Evolutionary conservation across 352 stramenopile genomes (phyloP).

Genomic region (Globisporangium sylvaticum): DNA sequence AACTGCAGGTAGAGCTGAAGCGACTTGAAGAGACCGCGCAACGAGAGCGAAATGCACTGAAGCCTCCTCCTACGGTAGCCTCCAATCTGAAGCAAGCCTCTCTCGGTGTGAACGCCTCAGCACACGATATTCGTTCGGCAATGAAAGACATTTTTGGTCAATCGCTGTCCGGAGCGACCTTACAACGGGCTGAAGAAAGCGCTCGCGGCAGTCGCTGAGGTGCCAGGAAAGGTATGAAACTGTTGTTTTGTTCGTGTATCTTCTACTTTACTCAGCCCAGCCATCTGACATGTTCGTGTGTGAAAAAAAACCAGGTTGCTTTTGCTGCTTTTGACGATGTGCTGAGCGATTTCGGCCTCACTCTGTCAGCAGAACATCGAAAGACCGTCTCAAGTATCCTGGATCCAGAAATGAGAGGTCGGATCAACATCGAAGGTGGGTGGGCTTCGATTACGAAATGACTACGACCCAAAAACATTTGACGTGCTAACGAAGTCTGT

Average conservation of each 20-base stretch:
- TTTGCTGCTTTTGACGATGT: slow-evolving; percentile 71
- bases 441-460: neutral
- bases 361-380: slow-evolving; percentile 34
- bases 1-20: slow-evolving; percentile 27
- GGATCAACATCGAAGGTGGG: slow-evolving; percentile 70
- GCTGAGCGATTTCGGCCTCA: slow-evolving; percentile 60
- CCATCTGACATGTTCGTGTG: too few relatives aligned
- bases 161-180: slow-evolving; percentile 50
- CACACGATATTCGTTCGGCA: slow-evolving; percentile 54
- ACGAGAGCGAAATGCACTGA: slow-evolving; percentile 6
- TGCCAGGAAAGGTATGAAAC: slow-evolving; percentile 55
- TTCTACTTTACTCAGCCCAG: neutral
- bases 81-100: slow-evolving; percentile 52
- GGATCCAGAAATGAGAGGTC: slow-evolving; percentile 46
- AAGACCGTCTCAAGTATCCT: slow-evolving; percentile 43
- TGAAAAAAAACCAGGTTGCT: slow-evolving; percentile 32
- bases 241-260: too few relatives aligned
- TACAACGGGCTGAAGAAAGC: slow-evolving; percentile 84
- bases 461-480: neutral
- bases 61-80: slow-evolving; percentile 9
- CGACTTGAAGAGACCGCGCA: slow-evolving; percentile 24
- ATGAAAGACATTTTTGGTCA: slow-evolving; percentile 64
- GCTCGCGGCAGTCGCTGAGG: slow-evolving; percentile 57
- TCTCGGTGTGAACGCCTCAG: slow-evolving; percentile 41
- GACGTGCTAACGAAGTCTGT: neutral